Evolutionary conservation across 2,329 filamentous ascomycete genomes (phyloP), one percentile per base, ranked within the genome.

Genomic region (Sporothrix sp.): DNA sequence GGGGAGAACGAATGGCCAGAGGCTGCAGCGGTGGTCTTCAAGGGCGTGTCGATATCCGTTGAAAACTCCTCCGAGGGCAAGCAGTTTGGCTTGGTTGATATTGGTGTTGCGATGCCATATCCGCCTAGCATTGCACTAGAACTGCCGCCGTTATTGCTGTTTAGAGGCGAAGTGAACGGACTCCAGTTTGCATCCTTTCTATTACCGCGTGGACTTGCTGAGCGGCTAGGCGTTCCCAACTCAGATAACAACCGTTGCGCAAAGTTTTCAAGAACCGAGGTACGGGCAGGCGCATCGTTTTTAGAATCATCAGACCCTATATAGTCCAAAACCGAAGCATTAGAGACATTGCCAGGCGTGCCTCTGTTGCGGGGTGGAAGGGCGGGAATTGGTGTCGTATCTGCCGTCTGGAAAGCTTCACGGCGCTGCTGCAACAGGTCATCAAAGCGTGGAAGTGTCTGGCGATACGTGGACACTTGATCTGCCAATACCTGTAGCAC

Each of bases 401-500:
- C 76, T 2, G 79, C 78, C 3, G 76, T 78, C 58, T 79, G 76
- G 58, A 84, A 85, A 0, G 77, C 79, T 54, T 81, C 76, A 5
- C 79, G 78, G 11, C 73, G 80, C 64, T 75, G 81, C 66, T 75
- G 82, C 4, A 89, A 68, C 2, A 89, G 71, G 33, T 85, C 80
- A 47, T 87, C 82, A 61, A 89, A 90, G 33, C 85, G 78, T 0
- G 84, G 79, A 7, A 90, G 75, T 6, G 78, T 75, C 42, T 71
- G 69, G 48, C 79, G 77, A 68, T 84, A 88, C 1, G 68, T 68
- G 13, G 71, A 65, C 11, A 86, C 74, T 61, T 87, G 80, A 21
- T 79, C 73, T 10, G 79, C 74, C 1, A 90, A 71, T 7, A 65
- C 67, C 56, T 80, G 75, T 1, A 90, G 64, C 20, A 82, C 69